Conservation (phyloP, 306 rosid genomes). For the Elaeagnus macrophylla region DNA sequence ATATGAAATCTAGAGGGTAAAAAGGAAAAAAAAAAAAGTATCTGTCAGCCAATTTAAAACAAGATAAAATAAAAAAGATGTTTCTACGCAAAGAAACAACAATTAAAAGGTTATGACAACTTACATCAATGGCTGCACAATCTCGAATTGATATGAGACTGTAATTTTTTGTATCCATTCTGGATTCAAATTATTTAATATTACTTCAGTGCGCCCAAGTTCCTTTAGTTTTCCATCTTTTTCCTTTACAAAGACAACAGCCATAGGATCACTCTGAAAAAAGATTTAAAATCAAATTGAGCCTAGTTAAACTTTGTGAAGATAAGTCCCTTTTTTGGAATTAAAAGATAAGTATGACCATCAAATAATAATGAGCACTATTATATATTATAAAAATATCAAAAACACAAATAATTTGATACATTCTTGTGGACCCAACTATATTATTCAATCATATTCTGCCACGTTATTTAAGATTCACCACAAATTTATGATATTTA, state of each 20-base stretch:
- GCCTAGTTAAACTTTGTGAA: too few relatives aligned
- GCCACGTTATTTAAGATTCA: too few relatives aligned
- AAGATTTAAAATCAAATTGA: neutral
- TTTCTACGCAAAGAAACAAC: too few relatives aligned
- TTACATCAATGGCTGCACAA: conserved; percentile 66
- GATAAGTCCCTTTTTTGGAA: too few relatives aligned
- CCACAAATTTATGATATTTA: too few relatives aligned
- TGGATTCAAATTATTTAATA: conserved; percentile 59
- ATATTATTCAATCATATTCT: too few relatives aligned
- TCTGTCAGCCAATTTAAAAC: conserved; percentile 5
- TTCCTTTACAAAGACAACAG: conserved; percentile 40
- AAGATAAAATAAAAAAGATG: conserved; percentile 3
- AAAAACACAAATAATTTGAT: too few relatives aligned
- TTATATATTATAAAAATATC: too few relatives aligned
- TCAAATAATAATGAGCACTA: too few relatives aligned
- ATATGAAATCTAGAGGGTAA: conserved; percentile 49
- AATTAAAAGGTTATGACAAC: conserved; percentile 12
- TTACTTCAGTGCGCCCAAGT: conserved; percentile 78
- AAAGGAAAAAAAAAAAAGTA: neutral
- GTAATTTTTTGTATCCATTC: conserved; percentile 63
- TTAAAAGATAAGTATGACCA: too few relatives aligned
- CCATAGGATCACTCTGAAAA: conserved; percentile 83
- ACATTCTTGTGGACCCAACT: too few relatives aligned
- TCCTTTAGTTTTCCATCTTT: conserved; percentile 53
- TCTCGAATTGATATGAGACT: conserved; percentile 70